A percentile compares a stretch with the other conserved stretches of the same genome.
Evolutionary conservation across 768 basidiomycete genomes (phyloP).

Genomic region (Phylloporus scabripes): DNA sequence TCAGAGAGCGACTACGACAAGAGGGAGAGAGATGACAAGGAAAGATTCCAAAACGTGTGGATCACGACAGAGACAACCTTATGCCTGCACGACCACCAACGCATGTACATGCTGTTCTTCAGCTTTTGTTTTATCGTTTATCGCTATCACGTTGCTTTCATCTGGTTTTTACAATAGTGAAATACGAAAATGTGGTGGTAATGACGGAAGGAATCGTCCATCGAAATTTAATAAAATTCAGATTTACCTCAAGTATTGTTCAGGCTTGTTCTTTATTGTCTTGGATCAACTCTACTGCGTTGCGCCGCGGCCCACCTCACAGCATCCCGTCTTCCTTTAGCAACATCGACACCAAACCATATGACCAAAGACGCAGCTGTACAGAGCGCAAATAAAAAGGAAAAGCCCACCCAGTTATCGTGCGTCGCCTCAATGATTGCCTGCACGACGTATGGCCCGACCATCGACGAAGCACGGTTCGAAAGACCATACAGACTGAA

Average conservation of each 20-base stretch:
- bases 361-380: constrained; percentile 61
- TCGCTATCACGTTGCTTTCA: not conserved
- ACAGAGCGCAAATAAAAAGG: constrained; percentile 75
- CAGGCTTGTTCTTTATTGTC: no score
- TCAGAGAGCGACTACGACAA: constrained; percentile 43
- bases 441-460: constrained; percentile 82
- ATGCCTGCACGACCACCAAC: not conserved
- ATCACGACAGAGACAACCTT: not conserved
- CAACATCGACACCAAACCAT: constrained; percentile 68
- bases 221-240: no score
- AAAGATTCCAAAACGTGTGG: not conserved
- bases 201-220: no score
- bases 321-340: constrained; percentile 59
- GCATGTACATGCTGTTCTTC: not conserved
- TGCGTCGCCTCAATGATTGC: constrained; percentile 70
- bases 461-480: constrained; percentile 78
- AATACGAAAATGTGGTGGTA: no score
- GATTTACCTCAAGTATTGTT: no score
- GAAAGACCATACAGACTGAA: constrained; percentile 84
- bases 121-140: not conserved
- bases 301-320: constrained; percentile 45
- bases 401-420: constrained; percentile 80
- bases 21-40: constrained; percentile 22
- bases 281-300: constrained; percentile 10
- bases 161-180: no score